A percentile compares a stretch with the other conserved stretches of the same genome.
These are phyloP conservation scores for Haplosporangium sp. DNA, from an alignment of 371 early-diverging fungal species.

Conservation along the genomic window DNA sequence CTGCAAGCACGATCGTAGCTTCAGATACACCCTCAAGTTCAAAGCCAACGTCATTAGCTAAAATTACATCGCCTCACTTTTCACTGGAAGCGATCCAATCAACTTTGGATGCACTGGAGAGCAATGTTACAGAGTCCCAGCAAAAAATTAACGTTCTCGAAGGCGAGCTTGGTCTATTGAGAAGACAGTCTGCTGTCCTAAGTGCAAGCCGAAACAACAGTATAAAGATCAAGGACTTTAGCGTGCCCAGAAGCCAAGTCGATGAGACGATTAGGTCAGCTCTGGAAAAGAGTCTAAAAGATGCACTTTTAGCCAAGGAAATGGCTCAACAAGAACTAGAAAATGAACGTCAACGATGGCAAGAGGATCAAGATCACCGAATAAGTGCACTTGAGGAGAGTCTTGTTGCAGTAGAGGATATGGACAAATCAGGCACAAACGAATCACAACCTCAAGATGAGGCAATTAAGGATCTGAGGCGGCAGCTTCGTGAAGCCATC, in stretches of 20 bases:
- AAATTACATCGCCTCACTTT: not conserved
- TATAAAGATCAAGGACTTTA: constrained; percentile 31
- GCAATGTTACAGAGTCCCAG: constrained; percentile 20
- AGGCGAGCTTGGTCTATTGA: constrained; percentile 35
- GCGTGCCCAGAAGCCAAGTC: constrained; percentile 7
- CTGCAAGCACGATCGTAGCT: constrained; percentile 1
- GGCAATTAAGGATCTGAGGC: constrained; percentile 17
- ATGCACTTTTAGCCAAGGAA: constrained; percentile 47
- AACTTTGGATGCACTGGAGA: constrained; percentile 36
- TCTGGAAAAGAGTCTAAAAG: constrained; percentile 48
- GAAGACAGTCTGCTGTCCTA: constrained; percentile 36
- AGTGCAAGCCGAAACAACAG: constrained; percentile 46
- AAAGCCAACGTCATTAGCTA: constrained; percentile 7
- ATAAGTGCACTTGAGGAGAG: constrained; percentile 49
- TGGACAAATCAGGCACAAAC: not conserved
- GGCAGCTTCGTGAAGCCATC: constrained; percentile 47
- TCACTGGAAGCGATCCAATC: constrained; percentile 40
- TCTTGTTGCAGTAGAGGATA: constrained; percentile 34
- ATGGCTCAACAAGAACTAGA: constrained; percentile 50
- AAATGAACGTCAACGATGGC: constrained; percentile 53
- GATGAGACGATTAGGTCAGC: constrained; percentile 48
- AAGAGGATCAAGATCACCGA: constrained; percentile 51
- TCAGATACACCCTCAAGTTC: constrained; percentile 9
- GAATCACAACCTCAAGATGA: constrained; percentile 3
- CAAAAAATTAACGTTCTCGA: constrained; percentile 36